Evolutionary conservation across 345 rosid genomes (phyloP).

Genomic region (Excoecaria cochinchinensis): DNA sequence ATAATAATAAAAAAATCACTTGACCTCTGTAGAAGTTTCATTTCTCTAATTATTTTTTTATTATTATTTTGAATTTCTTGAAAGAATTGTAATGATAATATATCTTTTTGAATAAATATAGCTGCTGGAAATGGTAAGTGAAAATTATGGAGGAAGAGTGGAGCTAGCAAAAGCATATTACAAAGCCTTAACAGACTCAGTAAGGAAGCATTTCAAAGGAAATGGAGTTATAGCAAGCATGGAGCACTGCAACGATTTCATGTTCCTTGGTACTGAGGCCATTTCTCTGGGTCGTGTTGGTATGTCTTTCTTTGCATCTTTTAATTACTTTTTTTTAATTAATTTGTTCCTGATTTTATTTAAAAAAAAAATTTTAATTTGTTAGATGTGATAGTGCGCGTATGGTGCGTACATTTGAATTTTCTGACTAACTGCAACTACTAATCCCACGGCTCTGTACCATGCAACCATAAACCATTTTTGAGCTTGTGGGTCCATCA

Average conservation of each 20-base stretch:
- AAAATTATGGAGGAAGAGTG: slow-evolving; percentile 88
- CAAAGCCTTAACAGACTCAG: slow-evolving; percentile 76
- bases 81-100: background rate
- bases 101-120: slow-evolving; percentile 14
- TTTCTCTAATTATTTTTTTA: too few species aligned
- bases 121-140: slow-evolving; percentile 85
- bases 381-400: too few species aligned
- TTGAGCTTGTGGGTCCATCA: too few species aligned
- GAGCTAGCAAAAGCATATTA: slow-evolving; percentile 82
- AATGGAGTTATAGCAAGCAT: slow-evolving; percentile 97
- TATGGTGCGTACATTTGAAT: too few species aligned
- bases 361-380: too few species aligned
- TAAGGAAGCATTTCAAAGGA: slow-evolving; percentile 79
- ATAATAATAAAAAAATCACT: too few species aligned
- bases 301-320: slow-evolving; percentile 23
- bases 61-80: too few species aligned
- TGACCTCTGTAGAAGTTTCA: too few species aligned
- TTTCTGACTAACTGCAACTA: too few species aligned
- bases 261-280: slow-evolving; percentile 95
- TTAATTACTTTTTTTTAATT: background rate
- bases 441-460: too few species aligned
- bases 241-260: slow-evolving; percentile 98
- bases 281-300: slow-evolving; percentile 97
- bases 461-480: too few species aligned
- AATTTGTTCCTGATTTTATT: too few species aligned